Base-by-base conservation (phyloP, 2,329 filamentous ascomycete species). In the Botrytis fragariae region DNA sequence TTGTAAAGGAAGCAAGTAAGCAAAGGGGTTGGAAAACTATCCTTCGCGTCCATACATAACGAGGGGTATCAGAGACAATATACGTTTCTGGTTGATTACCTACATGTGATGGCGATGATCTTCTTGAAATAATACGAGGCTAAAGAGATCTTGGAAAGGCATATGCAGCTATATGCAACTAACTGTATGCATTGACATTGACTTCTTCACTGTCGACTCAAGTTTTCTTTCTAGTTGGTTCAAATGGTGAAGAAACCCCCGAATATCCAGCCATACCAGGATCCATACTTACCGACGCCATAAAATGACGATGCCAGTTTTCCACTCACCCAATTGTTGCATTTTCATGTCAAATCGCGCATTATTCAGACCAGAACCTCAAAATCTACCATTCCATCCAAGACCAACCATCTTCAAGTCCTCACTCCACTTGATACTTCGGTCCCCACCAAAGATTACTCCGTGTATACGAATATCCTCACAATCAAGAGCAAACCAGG, bases 321-420 rank as follows among this genome's bases (percentile, higher is more conserved):
- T 29, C 60, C 25, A 42, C 22, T n/a, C 60, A 62, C 16, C 60
- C 60, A 62, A 42, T 63, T 63, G 61, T 63, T 63, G 39, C 39
- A 63, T 63, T 63, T 63, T 39, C 16, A 63, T 63, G 61, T 63
- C n/a, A 44, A 44, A 63, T 63, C 39, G 39, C 42, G 61, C 61
- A 57, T 57, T 32, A 14, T 63, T 32, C 39, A 29, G 59, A 63
- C 61, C 39, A 44, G 25, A 61, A 25, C 59, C 12, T 61, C 59
- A 12, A 18, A 20, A 57, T 61, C 37, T 32, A 18, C 22, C 39
- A 44, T 29, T 63, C 16, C 25, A 63, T 63, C 25, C 7, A 32
- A 44, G 39, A n/a, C 61, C n/a, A 44, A 44, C 39, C 61, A 63
- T 63, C 61, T 44, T 63, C n/a, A 20, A 29, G 32, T 44, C 37